Conservation (phyloP, 495 filamentous ascomycete genomes). For the Articulospora tetracladia region DNA sequence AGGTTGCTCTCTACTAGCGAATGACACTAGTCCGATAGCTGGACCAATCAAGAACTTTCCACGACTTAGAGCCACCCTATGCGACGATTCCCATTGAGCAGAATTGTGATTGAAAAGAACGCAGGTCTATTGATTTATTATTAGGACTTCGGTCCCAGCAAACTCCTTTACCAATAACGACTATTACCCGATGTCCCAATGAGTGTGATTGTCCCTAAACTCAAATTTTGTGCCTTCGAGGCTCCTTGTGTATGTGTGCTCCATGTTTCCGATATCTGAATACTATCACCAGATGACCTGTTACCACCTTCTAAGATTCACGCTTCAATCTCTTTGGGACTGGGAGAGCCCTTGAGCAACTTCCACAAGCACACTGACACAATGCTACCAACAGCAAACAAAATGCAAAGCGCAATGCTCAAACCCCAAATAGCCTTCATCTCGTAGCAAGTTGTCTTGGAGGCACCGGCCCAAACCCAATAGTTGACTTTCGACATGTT, state of each 20-base stretch:
- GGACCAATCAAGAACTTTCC: too few species aligned
- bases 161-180: neutral
- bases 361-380: constrained; percentile 21
- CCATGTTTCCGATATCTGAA: neutral
- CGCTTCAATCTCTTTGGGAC: constrained; percentile 33
- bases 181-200: constrained; percentile 6
- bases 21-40: too few species aligned
- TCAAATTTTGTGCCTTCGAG: constrained; percentile 3
- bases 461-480: constrained; percentile 57
- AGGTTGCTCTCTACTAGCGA: too few species aligned
- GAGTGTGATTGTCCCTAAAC: neutral
- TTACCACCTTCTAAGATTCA: constrained; percentile 14
- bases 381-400: constrained; percentile 61
- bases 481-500: constrained; percentile 51
- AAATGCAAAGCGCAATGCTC: constrained; percentile 74
- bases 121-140: constrained; percentile 13
- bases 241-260: neutral
- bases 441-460: constrained; percentile 72
- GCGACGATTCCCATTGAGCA: too few species aligned
- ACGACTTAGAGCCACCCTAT: too few species aligned
- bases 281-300: neutral
- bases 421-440: constrained; percentile 90
- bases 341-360: constrained; percentile 7
- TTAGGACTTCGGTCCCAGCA: constrained; percentile 4
- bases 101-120: constrained; percentile 8